Evolutionary conservation across 164 flowering plant species (phyloP).

Genomic region (Vitis rupestris): DNA sequence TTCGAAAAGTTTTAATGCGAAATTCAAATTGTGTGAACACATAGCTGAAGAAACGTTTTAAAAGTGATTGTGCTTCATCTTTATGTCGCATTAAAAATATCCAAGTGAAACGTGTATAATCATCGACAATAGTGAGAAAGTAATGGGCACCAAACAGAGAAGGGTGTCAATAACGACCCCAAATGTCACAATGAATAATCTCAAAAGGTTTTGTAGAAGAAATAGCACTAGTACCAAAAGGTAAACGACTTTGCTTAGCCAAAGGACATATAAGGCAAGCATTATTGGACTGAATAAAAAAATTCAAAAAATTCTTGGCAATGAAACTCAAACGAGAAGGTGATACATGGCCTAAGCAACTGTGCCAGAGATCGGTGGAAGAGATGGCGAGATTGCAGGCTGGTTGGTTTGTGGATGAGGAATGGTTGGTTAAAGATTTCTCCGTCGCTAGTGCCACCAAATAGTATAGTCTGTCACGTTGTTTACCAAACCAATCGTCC

Average conservation of each 20-base stretch:
- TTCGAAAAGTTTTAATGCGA: neutral
- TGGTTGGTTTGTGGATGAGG: neutral
- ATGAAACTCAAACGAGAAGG: neutral
- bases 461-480: neutral
- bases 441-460: slow-evolving; percentile 4
- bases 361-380: slow-evolving; percentile 6
- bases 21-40: neutral
- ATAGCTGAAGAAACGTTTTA: slow-evolving; percentile 1
- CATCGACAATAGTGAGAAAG: neutral
- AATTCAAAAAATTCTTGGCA: neutral
- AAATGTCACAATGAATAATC: neutral
- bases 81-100: neutral
- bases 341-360: neutral
- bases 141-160: too few species aligned
- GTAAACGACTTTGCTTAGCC: slow-evolving; percentile 2
- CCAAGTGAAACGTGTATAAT: slow-evolving; percentile 3
- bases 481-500: too few species aligned
- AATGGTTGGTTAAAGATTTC: neutral
- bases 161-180: too few species aligned
- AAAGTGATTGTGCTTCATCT: slow-evolving; percentile 6
- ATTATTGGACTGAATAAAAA: neutral
- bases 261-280: neutral
- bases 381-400: slow-evolving; percentile 1
- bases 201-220: neutral
- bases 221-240: neutral